Evolutionary conservation across 176 grass and related monocot genomes (phyloP).

Genomic region (Juncus inflexus): DNA sequence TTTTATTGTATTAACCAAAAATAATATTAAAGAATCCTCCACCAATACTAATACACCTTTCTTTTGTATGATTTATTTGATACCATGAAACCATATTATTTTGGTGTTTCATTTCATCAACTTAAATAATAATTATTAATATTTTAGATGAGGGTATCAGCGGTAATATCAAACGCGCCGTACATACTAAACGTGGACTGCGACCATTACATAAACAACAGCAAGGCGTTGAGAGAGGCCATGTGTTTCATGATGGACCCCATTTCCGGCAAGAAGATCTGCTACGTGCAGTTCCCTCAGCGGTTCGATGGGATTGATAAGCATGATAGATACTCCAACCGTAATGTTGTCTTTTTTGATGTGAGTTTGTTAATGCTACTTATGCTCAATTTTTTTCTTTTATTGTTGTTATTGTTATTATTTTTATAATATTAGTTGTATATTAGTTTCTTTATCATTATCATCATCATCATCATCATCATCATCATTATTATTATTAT

Average conservation of each 20-base stretch:
- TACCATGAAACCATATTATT: too few species aligned
- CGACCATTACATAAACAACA: slow-evolving; percentile 54
- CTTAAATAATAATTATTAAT: background rate
- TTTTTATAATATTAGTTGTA: too few species aligned
- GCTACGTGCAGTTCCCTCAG: slow-evolving; percentile 51
- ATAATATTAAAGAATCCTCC: too few species aligned
- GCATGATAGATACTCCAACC: slow-evolving; percentile 50
- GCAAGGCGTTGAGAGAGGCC: slow-evolving; percentile 43
- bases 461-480: too few species aligned
- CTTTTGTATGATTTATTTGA: too few species aligned
- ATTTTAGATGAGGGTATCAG: slow-evolving; percentile 41
- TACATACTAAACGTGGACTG: slow-evolving; percentile 54
- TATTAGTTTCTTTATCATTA: too few species aligned
- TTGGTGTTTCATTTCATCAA: too few species aligned
- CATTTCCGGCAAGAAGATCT: slow-evolving; percentile 45
- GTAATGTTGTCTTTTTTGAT: slow-evolving; percentile 53
- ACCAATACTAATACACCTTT: too few species aligned
- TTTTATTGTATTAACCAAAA: too few species aligned
- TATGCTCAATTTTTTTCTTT: background rate
- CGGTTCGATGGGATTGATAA: slow-evolving; percentile 55
- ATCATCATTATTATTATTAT: too few species aligned
- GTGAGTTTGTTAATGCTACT: slow-evolving; percentile 19
- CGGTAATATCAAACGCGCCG: slow-evolving; percentile 47
- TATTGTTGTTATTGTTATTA: too few species aligned
- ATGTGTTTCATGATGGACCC: slow-evolving; percentile 61